Conservation (phyloP, 2,329 filamentous ascomycete species). For the Aspergillus vadensis region DNA sequence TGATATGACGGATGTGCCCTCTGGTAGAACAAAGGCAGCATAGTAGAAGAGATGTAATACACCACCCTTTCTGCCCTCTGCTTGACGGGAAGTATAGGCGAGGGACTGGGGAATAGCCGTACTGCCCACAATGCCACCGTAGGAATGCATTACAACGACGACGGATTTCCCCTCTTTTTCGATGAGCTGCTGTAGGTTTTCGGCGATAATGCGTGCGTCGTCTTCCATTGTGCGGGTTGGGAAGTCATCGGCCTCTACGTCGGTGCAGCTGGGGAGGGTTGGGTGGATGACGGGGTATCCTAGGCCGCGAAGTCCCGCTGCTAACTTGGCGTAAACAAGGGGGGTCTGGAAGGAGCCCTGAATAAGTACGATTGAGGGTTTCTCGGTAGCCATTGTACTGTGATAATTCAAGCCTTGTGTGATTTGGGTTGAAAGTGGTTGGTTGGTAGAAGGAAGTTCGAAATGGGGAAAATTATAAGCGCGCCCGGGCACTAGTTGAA, state of each 20-base stretch:
- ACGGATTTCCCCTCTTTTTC: background rate
- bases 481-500: background rate
- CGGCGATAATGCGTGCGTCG: background rate
- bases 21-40: background rate
- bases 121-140: slow-evolving; percentile 8
- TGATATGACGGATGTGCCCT: background rate
- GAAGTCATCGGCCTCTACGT: background rate
- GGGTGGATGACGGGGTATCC: background rate
- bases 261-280: background rate
- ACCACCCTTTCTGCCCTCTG: background rate
- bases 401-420: too few relatives aligned
- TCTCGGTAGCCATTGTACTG: background rate
- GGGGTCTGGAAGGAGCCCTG: background rate
- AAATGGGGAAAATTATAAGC: background rate
- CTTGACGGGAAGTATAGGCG: background rate
- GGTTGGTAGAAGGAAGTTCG: background rate
- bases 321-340: background rate
- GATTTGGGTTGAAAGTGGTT: background rate
- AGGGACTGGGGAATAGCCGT: slow-evolving; percentile 7
- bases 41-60: slow-evolving; percentile 2
- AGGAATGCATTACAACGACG: slow-evolving; percentile 9
- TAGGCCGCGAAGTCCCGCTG: background rate
- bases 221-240: background rate
- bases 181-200: background rate
- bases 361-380: background rate